phyloP scores from a whole-genome alignment of 164 flowering plant genomes.

The Stephania yunnanensis region DNA sequence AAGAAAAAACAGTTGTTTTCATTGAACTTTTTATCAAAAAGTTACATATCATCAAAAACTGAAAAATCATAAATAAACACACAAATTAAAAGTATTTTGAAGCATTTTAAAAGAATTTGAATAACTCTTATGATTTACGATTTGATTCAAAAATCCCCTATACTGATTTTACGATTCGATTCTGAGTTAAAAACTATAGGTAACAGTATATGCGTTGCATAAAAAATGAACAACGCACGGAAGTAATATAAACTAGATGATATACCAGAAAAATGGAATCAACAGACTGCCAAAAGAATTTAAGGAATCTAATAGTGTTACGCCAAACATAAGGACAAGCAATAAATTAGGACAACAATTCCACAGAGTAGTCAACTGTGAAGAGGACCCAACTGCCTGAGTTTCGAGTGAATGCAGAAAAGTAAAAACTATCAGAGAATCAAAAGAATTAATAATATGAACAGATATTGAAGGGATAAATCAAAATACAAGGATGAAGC shows the following conservation, averaged over 20 bases:
- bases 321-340: neutral
- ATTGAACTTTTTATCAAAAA: too few species aligned
- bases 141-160: too few species aligned
- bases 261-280: neutral
- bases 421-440: neutral
- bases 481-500: neutral
- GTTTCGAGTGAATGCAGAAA: neutral
- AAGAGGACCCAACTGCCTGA: neutral
- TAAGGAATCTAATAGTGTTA: neutral
- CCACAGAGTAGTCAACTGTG: neutral
- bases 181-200: too few species aligned
- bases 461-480: neutral
- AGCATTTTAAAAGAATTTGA: too few species aligned
- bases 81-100: too few species aligned
- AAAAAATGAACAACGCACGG: neutral
- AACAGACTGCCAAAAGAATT: neutral
- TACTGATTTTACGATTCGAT: too few species aligned
- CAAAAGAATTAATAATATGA: neutral
- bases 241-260: neutral
- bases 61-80: too few species aligned
- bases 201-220: neutral
- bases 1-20: too few species aligned
- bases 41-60: too few species aligned
- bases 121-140: too few species aligned
- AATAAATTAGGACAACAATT: neutral